A percentile compares a stretch with the other conserved stretches of the same genome.
Evolutionary conservation across 1,139 yeast genomes (phyloP).

Genomic region (Saccharomyces hybrid): DNA sequence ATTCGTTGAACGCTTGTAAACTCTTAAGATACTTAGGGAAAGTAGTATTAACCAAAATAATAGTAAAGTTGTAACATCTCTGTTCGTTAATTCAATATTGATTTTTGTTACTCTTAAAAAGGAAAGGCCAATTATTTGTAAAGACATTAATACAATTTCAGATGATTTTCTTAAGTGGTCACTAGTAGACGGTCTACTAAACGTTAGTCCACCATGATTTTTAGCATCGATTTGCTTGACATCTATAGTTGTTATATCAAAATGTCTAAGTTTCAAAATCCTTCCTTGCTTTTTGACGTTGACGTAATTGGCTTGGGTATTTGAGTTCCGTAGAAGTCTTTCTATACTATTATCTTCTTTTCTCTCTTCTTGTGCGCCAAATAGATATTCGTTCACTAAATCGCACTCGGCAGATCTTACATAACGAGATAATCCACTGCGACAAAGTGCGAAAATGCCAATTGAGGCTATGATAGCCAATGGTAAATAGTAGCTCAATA

Average conservation of each 20-base stretch:
- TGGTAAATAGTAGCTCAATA: slow-evolving; percentile 17
- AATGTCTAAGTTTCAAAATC: slow-evolving; percentile 19
- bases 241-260: slow-evolving; percentile 18
- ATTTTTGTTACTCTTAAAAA: not conserved
- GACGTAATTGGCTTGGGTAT: slow-evolving; percentile 2
- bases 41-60: slow-evolving; percentile 1
- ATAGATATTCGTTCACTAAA: not conserved
- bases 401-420: not conserved
- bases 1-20: slow-evolving; percentile 32
- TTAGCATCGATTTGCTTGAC: slow-evolving; percentile 16
- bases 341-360: slow-evolving; percentile 6
- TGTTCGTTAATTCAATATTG: not conserved
- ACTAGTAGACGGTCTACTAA: slow-evolving; percentile 13
- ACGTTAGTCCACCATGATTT: slow-evolving; percentile 18
- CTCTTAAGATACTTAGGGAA: slow-evolving; percentile 3
- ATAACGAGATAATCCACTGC: not conserved
- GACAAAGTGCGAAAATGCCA: not conserved
- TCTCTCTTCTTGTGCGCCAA: not conserved
- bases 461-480: slow-evolving; percentile 4
- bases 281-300: slow-evolving; percentile 6
- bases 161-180: slow-evolving; percentile 16
- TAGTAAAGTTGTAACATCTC: not conserved
- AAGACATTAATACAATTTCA: slow-evolving; percentile 13
- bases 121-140: slow-evolving; percentile 10
- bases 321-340: not conserved